Conservation (phyloP, 148 eudicot species). For the Camellia granthamiana region DNA sequence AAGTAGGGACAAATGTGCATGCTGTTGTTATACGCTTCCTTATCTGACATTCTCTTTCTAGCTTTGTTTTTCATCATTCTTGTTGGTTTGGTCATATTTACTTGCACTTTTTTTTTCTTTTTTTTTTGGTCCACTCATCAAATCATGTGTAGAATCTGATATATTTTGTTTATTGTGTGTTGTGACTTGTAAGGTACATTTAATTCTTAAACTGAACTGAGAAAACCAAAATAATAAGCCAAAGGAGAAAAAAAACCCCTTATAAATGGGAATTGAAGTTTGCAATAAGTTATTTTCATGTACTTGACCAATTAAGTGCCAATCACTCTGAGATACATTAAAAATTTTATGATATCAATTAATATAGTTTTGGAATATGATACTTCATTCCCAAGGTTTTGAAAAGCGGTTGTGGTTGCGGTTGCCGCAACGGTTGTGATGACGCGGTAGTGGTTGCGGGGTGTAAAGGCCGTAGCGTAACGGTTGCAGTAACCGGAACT, state of each 20-base stretch:
- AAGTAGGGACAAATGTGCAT: not conserved
- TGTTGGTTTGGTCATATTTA: not conserved
- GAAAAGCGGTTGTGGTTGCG: too few relatives aligned
- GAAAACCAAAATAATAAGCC: not conserved
- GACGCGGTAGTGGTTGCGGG: too few relatives aligned
- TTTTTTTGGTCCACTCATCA: not conserved
- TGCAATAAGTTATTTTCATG: not conserved
- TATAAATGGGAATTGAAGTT: not conserved
- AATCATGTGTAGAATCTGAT: not conserved
- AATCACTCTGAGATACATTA: not conserved
- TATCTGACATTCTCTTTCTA: not conserved
- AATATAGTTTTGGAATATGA: not conserved
- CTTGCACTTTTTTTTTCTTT: not conserved
- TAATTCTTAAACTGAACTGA: not conserved
- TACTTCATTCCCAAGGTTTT: not conserved
- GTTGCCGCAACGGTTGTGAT: too few relatives aligned
- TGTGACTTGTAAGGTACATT: not conserved
- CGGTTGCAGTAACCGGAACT: too few relatives aligned
- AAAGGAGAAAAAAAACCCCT: not conserved
- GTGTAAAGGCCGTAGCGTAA: too few relatives aligned
- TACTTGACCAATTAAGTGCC: not conserved
- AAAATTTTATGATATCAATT: not conserved
- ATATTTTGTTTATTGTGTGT: not conserved
- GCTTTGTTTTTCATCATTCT: not conserved
- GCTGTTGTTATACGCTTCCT: not conserved